phyloP scores from a whole-genome alignment of 1,284 basidiomycete species.

The Ceratobasidium sp. region DNA sequence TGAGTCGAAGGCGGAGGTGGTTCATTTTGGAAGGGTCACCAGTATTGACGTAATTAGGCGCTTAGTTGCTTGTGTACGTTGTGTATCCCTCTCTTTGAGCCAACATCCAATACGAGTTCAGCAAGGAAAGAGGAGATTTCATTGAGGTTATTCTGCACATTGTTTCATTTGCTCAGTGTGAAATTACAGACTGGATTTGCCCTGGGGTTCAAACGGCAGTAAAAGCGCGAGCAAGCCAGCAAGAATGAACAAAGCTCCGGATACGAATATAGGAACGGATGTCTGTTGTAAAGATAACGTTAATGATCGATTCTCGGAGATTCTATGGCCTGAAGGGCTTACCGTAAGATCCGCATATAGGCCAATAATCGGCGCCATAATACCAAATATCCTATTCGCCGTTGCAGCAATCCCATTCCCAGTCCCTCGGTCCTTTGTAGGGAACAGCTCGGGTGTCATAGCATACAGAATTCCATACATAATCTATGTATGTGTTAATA shows the following conservation, averaged over 20 bases:
- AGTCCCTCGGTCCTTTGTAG: constrained; percentile 78
- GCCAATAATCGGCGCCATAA: constrained; percentile 75
- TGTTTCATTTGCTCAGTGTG: too few relatives aligned
- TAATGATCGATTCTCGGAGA: too few relatives aligned
- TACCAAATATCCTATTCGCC: constrained; percentile 74
- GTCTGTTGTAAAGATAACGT: constrained; percentile 57
- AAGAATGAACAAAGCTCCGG: constrained; percentile 74
- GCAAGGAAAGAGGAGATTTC: too few relatives aligned
- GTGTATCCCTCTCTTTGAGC: neutral
- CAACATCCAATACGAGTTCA: too few relatives aligned
- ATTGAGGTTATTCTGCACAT: too few relatives aligned
- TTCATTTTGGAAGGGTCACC: constrained; percentile 33
- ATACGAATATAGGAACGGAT: constrained; percentile 78
- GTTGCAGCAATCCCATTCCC: constrained; percentile 76
- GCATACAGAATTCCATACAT: constrained; percentile 82
- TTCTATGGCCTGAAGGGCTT: neutral
- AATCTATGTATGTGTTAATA: constrained; percentile 59
- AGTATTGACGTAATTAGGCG: neutral
- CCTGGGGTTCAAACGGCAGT: constrained; percentile 79
- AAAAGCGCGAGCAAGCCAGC: constrained; percentile 74
- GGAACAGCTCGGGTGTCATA: constrained; percentile 72
- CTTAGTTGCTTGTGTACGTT: constrained; percentile 4
- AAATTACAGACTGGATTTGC: constrained; percentile 73
- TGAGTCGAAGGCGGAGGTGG: constrained; percentile 32
- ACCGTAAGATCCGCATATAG: constrained; percentile 69